A percentile compares a stretch with the other conserved stretches of the same genome.
These are phyloP conservation scores for Pyrenophora teres DNA, from an alignment of 2,329 filamentous ascomycete genomes.

Conservation along the genomic window DNA sequence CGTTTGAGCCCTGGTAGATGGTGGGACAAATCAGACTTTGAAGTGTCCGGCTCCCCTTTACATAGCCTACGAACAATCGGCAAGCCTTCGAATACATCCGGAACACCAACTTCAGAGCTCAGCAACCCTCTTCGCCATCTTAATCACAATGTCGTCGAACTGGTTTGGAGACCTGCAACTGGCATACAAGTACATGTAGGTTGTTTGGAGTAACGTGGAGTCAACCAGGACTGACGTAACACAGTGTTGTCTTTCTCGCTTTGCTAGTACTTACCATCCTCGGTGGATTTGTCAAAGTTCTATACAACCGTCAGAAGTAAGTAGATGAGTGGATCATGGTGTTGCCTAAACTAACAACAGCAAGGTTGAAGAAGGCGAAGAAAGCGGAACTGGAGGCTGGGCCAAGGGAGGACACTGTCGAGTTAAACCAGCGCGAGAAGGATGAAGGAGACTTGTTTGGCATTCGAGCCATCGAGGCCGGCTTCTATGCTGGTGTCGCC, in stretches of 20 bases:
- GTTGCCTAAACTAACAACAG: conserved; percentile 13
- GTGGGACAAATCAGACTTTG: not conserved
- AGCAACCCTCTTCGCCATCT: not conserved
- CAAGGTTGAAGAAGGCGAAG: conserved; percentile 40
- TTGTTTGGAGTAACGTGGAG: not conserved
- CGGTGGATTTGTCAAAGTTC: conserved; percentile 42
- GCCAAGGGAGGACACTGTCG: conserved; percentile 41
- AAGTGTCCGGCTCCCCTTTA: not conserved
- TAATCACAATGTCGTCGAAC: conserved; percentile 18
- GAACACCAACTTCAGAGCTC: not conserved
- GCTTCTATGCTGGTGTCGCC: conserved; percentile 48
- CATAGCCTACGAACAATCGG: not conserved
- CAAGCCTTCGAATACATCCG: not conserved
- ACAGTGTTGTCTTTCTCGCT: conserved; percentile 43
- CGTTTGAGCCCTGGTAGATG: too few species aligned
- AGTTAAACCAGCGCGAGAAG: conserved; percentile 43
- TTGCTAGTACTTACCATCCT: conserved; percentile 40
- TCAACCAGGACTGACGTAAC: conserved; percentile 2
- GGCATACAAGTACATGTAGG: conserved; percentile 47
- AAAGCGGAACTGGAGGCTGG: conserved; percentile 32
- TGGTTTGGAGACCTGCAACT: conserved; percentile 44
- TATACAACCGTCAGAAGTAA: conserved; percentile 45
- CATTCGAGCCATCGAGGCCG: conserved; percentile 49
- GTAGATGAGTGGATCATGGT: conserved; percentile 7
- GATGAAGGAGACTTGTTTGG: conserved; percentile 49